A percentile compares a stretch with the other conserved stretches of the same genome.
phyloP scores from a whole-genome alignment of 2,329 filamentous ascomycete species.

The Pezicula neosporulosa region DNA sequence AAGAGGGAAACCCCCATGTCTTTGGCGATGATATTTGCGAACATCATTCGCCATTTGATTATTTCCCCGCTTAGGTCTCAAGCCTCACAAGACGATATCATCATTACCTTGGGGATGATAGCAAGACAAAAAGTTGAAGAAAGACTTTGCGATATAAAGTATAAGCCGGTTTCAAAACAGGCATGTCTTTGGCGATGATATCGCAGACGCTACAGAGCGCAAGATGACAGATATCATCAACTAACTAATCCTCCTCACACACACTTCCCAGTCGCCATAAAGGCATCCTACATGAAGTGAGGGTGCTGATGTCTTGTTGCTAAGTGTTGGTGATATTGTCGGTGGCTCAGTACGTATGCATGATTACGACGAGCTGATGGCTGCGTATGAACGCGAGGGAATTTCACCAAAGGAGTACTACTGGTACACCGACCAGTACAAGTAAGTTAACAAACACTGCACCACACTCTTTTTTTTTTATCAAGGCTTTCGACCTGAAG shows the following conservation, averaged over 20 bases:
- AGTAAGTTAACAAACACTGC: constrained; percentile 56
- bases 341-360: constrained; percentile 96
- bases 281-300: constrained; percentile 99
- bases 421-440: constrained; percentile 95
- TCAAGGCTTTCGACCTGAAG: no score
- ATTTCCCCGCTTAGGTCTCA: no score
- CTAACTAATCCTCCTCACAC: constrained; percentile 94
- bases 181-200: constrained; percentile 84
- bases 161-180: no score
- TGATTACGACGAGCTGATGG: constrained; percentile 83
- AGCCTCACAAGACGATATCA: no score
- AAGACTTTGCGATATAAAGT: no score
- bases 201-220: constrained; percentile 94
- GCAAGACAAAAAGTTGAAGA: no score
- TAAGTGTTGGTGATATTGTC: constrained; percentile 94
- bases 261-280: constrained; percentile 96
- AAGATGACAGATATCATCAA: constrained; percentile 97
- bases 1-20: constrained; percentile 78
- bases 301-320: constrained; percentile 83
- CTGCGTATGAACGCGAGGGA: constrained; percentile 80
- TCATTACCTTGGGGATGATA: no score
- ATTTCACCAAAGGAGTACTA: constrained; percentile 87
- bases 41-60: no score
- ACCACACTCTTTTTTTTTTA: no score
- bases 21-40: no score